phyloP scores from a whole-genome alignment of 2,329 filamentous ascomycete species.

The Drechslerella dactyloides region DNA sequence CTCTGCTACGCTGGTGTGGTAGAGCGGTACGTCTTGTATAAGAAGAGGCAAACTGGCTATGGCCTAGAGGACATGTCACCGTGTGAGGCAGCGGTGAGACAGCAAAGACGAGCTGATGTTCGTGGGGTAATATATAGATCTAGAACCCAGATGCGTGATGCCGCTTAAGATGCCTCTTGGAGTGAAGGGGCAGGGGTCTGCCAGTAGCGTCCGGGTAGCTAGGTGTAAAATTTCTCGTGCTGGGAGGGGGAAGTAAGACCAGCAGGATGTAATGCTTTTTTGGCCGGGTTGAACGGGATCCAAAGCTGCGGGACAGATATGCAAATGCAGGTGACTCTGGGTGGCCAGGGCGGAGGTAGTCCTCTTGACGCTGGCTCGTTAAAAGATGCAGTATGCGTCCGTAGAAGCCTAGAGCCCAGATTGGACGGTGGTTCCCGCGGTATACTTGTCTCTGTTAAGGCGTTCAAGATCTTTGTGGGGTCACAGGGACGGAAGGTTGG shows the following conservation, averaged over 20 bases:
- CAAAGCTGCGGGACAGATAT: constrained; percentile 48
- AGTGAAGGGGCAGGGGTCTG: constrained; percentile 39
- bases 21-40: constrained; percentile 14
- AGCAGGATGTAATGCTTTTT: constrained; percentile 40
- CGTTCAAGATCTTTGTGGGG: constrained; percentile 47
- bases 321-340: constrained; percentile 38
- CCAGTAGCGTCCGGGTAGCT: constrained; percentile 34
- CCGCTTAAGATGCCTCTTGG: constrained; percentile 46
- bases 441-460: constrained; percentile 38
- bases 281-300: constrained; percentile 44
- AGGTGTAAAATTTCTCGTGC: constrained; percentile 38
- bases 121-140: constrained; percentile 52
- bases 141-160: constrained; percentile 44
- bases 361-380: constrained; percentile 15
- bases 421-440: constrained; percentile 38
- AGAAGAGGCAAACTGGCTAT: constrained; percentile 26
- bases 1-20: constrained; percentile 19
- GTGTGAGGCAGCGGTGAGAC: constrained; percentile 47
- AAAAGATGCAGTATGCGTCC: constrained; percentile 32
- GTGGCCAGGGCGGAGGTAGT: constrained; percentile 8
- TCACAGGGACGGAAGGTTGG: constrained; percentile 36
- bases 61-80: constrained; percentile 32
- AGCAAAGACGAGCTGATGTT: constrained; percentile 40
- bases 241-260: constrained; percentile 4
- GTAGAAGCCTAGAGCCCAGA: constrained; percentile 34